phyloP scores from a whole-genome alignment of 129 eudicot genomes.

The Heracleum sosnowskyi region DNA sequence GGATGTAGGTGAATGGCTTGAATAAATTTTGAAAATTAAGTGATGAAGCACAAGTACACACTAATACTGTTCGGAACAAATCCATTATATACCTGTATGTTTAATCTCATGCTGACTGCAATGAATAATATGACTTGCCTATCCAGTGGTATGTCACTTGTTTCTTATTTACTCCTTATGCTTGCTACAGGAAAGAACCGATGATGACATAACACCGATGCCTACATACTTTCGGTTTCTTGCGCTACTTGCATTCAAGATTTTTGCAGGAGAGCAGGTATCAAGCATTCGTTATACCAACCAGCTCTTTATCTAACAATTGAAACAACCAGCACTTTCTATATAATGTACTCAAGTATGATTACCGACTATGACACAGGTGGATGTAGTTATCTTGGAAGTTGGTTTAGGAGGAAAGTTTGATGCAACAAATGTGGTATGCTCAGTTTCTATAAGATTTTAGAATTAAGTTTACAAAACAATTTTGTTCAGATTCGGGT shows the following conservation, averaged over 20 bases:
- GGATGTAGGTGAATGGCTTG: not conserved
- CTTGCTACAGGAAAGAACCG: slow-evolving; percentile 50
- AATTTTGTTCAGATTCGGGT: slow-evolving; percentile 2
- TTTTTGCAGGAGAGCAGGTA: slow-evolving; percentile 79
- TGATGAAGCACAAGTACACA: not conserved
- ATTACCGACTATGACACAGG: slow-evolving; percentile 36
- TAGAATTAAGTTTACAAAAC: not conserved
- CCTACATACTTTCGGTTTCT: slow-evolving; percentile 89
- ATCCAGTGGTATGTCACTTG: slow-evolving; percentile 7
- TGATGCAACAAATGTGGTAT: slow-evolving; percentile 97
- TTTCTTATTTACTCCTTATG: slow-evolving; percentile 3
- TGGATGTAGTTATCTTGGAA: slow-evolving; percentile 86
- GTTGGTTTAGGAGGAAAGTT: slow-evolving; percentile 90
- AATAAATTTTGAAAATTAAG: not conserved
- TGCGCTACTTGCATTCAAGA: slow-evolving; percentile 90
- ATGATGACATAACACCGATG: slow-evolving; percentile 67
- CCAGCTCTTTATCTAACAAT: not conserved
- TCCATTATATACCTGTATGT: not conserved
- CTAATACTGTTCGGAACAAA: not conserved
- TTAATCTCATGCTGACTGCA: not conserved
- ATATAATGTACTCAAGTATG: not conserved
- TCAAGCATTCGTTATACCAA: not conserved
- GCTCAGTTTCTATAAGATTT: slow-evolving; percentile 4
- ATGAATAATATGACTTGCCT: slow-evolving; percentile 6
- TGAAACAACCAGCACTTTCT: not conserved